Evolutionary conservation across 768 basidiomycete species (phyloP).

Genomic region (Kwoniella botswanensis): DNA sequence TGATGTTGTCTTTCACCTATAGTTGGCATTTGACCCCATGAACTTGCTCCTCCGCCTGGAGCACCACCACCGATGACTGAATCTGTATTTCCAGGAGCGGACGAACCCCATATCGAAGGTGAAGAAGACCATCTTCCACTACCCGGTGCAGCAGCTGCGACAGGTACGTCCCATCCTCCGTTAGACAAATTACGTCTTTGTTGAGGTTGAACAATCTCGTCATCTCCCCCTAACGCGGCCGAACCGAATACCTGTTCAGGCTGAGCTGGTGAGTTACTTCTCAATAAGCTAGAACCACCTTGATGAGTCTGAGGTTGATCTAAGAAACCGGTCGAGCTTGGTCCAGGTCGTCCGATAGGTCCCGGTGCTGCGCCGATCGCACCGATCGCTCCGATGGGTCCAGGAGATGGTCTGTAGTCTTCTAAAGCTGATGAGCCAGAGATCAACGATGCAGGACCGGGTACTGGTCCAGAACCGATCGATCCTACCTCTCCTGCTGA

Average conservation of each 20-base stretch:
- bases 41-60: background rate
- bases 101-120: slow-evolving; percentile 35
- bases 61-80: background rate
- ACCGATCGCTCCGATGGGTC: slow-evolving; percentile 28
- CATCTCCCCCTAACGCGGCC: slow-evolving; percentile 54
- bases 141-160: slow-evolving; percentile 30
- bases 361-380: slow-evolving; percentile 28
- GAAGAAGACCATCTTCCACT: slow-evolving; percentile 34
- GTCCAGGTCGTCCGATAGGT: slow-evolving; percentile 23
- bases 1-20: slow-evolving; percentile 26
- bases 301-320: slow-evolving; percentile 24
- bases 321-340: slow-evolving; percentile 1
- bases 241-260: slow-evolving; percentile 54
- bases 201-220: slow-evolving; percentile 54
- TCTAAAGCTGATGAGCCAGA: slow-evolving; percentile 13
- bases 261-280: slow-evolving; percentile 31
- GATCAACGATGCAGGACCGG: slow-evolving; percentile 2
- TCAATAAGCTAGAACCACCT: slow-evolving; percentile 23
- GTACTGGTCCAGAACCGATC: slow-evolving; percentile 9
- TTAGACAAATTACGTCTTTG: slow-evolving; percentile 41
- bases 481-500: slow-evolving; percentile 26
- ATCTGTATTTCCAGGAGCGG: slow-evolving; percentile 7
- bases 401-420: slow-evolving; percentile 26
- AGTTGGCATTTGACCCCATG: slow-evolving; percentile 28
- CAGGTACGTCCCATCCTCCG: slow-evolving; percentile 36